These are phyloP conservation scores for Zalerion maritima DNA, from an alignment of 495 filamentous ascomycete genomes.

Conservation along the genomic window DNA sequence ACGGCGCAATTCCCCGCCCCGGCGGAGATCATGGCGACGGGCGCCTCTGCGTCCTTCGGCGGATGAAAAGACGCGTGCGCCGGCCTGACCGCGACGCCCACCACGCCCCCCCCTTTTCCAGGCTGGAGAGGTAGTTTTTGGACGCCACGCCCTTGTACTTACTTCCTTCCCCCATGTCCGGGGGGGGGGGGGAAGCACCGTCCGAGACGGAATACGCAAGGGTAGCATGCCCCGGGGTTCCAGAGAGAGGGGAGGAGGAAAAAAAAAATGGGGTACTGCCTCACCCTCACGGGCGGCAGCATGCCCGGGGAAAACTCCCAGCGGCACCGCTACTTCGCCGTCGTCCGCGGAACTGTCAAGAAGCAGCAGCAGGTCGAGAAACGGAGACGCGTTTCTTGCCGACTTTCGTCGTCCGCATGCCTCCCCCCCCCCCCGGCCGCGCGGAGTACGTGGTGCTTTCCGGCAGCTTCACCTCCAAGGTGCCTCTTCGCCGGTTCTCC, in stretches of 20 bases:
- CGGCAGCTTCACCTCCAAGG: slow-evolving; percentile 50
- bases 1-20: slow-evolving; percentile 48
- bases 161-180: slow-evolving; percentile 24
- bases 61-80: slow-evolving; percentile 51
- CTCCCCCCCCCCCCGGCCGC: no score
- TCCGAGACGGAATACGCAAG: slow-evolving; percentile 55
- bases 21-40: slow-evolving; percentile 48
- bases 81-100: slow-evolving; percentile 47
- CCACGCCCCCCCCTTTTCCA: slow-evolving; percentile 42
- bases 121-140: slow-evolving; percentile 42
- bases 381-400: slow-evolving; percentile 43
- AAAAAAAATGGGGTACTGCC: slow-evolving; percentile 56
- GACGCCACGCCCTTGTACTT: slow-evolving; percentile 44
- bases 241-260: slow-evolving; percentile 54
- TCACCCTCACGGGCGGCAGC: slow-evolving; percentile 58
- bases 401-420: slow-evolving; percentile 38
- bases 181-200: slow-evolving; percentile 37
- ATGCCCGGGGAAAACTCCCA: slow-evolving; percentile 51
- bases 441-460: slow-evolving; percentile 49
- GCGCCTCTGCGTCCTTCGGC: slow-evolving; percentile 42
- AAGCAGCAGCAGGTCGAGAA: slow-evolving; percentile 51
- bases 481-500: slow-evolving; percentile 46
- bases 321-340: slow-evolving; percentile 37
- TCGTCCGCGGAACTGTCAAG: slow-evolving; percentile 41
- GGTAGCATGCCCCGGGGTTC: slow-evolving; percentile 40